Evolutionary conservation across 2,329 filamentous ascomycete genomes (phyloP).

Genomic region (Neocatenulostroma microsporum): DNA sequence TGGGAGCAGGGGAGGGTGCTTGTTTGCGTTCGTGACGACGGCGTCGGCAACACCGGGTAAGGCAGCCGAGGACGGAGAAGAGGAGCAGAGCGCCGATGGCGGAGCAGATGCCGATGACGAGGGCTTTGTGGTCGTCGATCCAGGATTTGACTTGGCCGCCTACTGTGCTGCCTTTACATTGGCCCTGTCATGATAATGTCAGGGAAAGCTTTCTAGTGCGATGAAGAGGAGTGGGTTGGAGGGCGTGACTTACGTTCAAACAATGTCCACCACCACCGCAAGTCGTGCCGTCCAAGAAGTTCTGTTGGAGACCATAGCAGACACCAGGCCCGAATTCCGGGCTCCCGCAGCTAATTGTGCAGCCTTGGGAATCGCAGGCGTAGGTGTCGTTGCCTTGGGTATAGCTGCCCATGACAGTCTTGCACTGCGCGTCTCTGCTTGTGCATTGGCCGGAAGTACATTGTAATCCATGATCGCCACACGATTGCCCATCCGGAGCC

Average conservation of each 20-base stretch:
- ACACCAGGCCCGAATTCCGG: conserved; percentile 57
- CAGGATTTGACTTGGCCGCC: conserved; percentile 64
- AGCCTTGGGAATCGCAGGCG: conserved; percentile 67
- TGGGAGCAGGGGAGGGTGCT: conserved; percentile 11
- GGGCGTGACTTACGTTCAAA: conserved; percentile 47
- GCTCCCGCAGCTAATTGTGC: conserved; percentile 67
- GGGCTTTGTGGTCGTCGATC: conserved; percentile 66
- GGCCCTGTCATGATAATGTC: conserved; percentile 44
- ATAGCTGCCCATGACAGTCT: conserved; percentile 68
- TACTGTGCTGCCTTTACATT: conserved; percentile 63
- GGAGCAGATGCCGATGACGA: conserved; percentile 72
- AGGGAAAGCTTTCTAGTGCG: conserved; percentile 4
- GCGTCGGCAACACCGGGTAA: conserved; percentile 48
- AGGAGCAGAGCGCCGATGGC: conserved; percentile 67
- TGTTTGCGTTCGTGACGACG: conserved; percentile 17
- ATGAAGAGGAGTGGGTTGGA: not conserved
- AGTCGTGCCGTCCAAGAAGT: conserved; percentile 84
- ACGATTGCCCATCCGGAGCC: conserved; percentile 61
- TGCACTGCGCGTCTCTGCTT: conserved; percentile 81
- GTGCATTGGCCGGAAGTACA: conserved; percentile 95
- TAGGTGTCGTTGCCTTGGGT: conserved; percentile 68
- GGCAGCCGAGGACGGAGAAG: conserved; percentile 61
- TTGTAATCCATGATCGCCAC: conserved; percentile 61
- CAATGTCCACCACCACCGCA: conserved; percentile 77
- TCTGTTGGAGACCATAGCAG: conserved; percentile 74